phyloP scores from a whole-genome alignment of 352 stramenopile genomes.

The Blastocystis sp. region DNA sequence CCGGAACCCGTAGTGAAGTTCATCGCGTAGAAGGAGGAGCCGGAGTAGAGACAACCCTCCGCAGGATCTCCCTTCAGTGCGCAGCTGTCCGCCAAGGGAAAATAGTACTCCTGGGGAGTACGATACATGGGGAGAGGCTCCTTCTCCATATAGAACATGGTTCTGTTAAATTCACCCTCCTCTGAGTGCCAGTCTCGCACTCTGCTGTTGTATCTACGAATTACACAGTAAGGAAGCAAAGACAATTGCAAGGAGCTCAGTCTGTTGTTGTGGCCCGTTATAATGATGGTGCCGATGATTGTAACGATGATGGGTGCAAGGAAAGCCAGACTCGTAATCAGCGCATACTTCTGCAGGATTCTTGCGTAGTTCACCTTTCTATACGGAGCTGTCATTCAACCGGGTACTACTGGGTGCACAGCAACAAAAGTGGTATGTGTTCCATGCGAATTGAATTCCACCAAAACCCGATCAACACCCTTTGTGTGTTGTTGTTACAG shows the following conservation, averaged over 20 bases:
- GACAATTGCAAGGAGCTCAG: not conserved
- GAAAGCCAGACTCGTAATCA: slow-evolving; percentile 3
- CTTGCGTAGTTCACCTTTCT: slow-evolving; percentile 16
- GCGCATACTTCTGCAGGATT: slow-evolving; percentile 9
- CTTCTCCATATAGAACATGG: not conserved
- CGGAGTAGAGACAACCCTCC: not conserved
- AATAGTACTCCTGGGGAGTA: not conserved
- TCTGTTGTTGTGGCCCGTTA: not conserved
- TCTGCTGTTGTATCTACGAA: slow-evolving; percentile 24
- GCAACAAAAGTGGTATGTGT: no score
- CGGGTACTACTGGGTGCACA: no score
- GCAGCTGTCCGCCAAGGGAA: slow-evolving; percentile 25
- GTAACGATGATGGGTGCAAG: not conserved
- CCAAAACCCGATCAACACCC: no score
- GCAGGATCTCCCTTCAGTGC: not conserved
- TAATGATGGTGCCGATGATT: not conserved
- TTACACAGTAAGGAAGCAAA: not conserved
- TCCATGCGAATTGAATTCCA: no score
- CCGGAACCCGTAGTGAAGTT: not conserved
- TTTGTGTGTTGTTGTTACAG: no score
- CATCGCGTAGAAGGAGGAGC: not conserved
- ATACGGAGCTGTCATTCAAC: slow-evolving; percentile 32
- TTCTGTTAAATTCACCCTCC: not conserved
- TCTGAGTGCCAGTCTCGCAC: not conserved
- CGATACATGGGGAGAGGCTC: not conserved